A percentile compares a stretch with the other conserved stretches of the same genome.
Conservation (phyloP, 352 stramenopile genomes). For the Globisporangium emineosum region DNA sequence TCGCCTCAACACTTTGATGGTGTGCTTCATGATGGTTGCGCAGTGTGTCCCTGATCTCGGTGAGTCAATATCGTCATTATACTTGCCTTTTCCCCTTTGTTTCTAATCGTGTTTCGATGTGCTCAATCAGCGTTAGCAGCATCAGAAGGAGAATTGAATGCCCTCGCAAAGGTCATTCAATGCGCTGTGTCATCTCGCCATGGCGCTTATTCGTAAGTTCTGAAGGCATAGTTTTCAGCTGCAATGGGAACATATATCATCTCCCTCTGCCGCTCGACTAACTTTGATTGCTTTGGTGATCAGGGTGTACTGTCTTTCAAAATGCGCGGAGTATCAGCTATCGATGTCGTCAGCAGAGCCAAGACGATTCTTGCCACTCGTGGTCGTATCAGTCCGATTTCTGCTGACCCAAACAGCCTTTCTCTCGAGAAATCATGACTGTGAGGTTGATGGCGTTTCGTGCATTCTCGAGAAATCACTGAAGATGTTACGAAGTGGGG, state of each 20-base stretch:
- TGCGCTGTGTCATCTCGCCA: constrained; percentile 26
- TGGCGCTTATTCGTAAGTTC: constrained; percentile 42
- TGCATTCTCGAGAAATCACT: constrained; percentile 29
- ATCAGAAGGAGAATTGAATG: constrained; percentile 15
- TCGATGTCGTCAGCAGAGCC: constrained; percentile 25
- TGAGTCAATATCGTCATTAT: constrained; percentile 16
- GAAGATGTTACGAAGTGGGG: constrained; percentile 4
- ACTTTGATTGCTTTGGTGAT: background rate
- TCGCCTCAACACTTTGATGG: constrained; percentile 38
- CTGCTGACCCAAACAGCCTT: constrained; percentile 39
- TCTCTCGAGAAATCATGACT: constrained; percentile 28
- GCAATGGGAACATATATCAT: too few relatives aligned
- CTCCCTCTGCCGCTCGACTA: background rate
- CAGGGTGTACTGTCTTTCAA: constrained; percentile 33
- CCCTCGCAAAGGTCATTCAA: constrained; percentile 31
- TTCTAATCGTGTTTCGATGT: constrained; percentile 8
- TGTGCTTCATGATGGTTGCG: constrained; percentile 60
- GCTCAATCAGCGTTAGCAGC: constrained; percentile 3
- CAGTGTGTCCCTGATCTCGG: constrained; percentile 43
- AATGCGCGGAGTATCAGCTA: constrained; percentile 39
- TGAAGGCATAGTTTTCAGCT: background rate
- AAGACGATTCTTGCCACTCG: constrained; percentile 26
- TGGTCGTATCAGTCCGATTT: constrained; percentile 32
- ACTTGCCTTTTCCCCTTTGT: background rate
- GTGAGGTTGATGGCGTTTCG: constrained; percentile 29